These are phyloP conservation scores for Platanus orientalis DNA, from an alignment of 164 flowering plant genomes.

Conservation along the genomic window DNA sequence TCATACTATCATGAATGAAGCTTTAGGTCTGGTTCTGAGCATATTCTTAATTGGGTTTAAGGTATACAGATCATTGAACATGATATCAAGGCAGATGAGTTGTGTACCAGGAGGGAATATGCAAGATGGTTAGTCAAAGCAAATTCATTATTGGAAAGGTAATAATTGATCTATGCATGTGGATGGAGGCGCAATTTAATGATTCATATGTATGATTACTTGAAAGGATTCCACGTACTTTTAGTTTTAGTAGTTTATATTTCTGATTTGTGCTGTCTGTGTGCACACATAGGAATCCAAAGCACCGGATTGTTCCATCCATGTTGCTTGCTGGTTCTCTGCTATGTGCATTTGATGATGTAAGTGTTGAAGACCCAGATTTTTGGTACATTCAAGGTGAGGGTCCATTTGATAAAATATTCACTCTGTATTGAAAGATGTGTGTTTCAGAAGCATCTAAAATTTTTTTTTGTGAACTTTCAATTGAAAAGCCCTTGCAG, in stretches of 20 bases:
- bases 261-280: slow-evolving; percentile 5
- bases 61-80: slow-evolving; percentile 73
- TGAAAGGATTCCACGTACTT: background rate
- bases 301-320: slow-evolving; percentile 45
- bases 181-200: background rate
- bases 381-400: slow-evolving; percentile 72
- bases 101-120: slow-evolving; percentile 87
- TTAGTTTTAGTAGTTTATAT: slow-evolving; percentile 5
- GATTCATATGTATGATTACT: background rate
- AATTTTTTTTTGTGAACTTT: slow-evolving; percentile 10
- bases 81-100: slow-evolving; percentile 47
- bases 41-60: slow-evolving; percentile 30
- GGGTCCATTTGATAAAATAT: background rate
- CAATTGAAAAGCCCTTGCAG: slow-evolving; percentile 62
- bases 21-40: slow-evolving; percentile 35
- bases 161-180: slow-evolving; percentile 12
- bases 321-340: slow-evolving; percentile 43
- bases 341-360: slow-evolving; percentile 67
- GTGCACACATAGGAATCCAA: slow-evolving; percentile 45
- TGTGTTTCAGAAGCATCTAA: slow-evolving; percentile 3
- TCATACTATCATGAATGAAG: slow-evolving; percentile 1
- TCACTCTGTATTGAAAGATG: background rate
- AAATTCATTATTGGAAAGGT: slow-evolving; percentile 74
- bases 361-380: slow-evolving; percentile 59
- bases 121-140: slow-evolving; percentile 78